A percentile compares a stretch with the other conserved stretches of the same genome.
These are phyloP conservation scores for Lolium perenne DNA, from an alignment of 176 grass and related monocot genomes.

Conservation along the genomic window DNA sequence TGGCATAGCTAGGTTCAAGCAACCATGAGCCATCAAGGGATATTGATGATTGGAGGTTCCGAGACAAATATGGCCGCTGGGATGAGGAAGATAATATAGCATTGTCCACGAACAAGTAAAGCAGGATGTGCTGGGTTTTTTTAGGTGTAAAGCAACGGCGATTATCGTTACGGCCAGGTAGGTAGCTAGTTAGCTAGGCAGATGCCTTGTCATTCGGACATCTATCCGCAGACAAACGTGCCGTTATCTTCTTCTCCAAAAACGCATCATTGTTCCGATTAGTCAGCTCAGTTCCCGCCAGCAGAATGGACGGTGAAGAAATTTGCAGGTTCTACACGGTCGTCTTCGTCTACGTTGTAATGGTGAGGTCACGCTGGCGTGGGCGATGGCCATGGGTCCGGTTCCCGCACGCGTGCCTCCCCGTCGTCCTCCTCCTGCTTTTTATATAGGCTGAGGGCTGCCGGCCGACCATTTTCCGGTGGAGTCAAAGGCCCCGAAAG, in stretches of 20 bases:
- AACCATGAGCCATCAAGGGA: not conserved
- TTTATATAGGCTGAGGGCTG: too few relatives aligned
- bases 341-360: not conserved
- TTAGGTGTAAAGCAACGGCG: slow-evolving; percentile 43
- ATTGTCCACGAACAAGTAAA: slow-evolving; percentile 44
- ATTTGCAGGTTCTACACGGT: not conserved
- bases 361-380: not conserved
- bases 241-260: not conserved
- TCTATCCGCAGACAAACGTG: not conserved
- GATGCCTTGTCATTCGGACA: slow-evolving; percentile 16
- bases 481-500: slow-evolving; percentile 19
- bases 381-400: slow-evolving; percentile 4
- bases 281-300: not conserved
- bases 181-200: not conserved
- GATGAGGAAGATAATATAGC: not conserved
- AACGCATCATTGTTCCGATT: not conserved
- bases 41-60: not conserved
- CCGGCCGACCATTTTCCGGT: slow-evolving; percentile 14
- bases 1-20: not conserved
- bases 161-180: slow-evolving; percentile 26
- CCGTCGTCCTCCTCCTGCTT: too few relatives aligned
- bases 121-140: slow-evolving; percentile 18
- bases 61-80: too few relatives aligned
- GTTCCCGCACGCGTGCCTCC: slow-evolving; percentile 34
- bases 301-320: not conserved